phyloP scores from a whole-genome alignment of 2,329 filamentous ascomycete species.

The Aspergillus japonicus region DNA sequence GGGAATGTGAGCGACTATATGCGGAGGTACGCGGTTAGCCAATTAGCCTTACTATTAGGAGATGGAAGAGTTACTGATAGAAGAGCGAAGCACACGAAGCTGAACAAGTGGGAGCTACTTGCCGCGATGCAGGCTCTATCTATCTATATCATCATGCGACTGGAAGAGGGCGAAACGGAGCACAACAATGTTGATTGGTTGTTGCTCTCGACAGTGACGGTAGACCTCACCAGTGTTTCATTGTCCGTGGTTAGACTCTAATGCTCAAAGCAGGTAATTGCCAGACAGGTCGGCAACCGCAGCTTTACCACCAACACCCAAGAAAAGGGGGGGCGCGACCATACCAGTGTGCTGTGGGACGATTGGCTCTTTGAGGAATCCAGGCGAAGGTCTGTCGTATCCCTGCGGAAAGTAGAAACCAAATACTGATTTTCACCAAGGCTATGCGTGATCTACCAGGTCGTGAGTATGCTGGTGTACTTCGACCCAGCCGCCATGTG shows the following conservation, averaged over 20 bases:
- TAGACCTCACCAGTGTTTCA: too few species aligned
- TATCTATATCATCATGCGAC: too few species aligned
- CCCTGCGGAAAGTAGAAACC: background rate
- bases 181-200: too few species aligned
- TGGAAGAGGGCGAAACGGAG: too few species aligned
- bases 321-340: background rate
- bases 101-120: too few species aligned
- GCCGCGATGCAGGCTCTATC: too few species aligned
- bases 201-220: too few species aligned
- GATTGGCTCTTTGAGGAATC: background rate
- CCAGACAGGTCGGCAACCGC: background rate
- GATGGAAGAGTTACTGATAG: too few species aligned
- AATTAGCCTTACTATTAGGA: too few species aligned
- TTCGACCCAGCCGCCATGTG: slow-evolving; percentile 44
- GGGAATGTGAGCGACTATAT: slow-evolving; percentile 44
- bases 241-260: background rate
- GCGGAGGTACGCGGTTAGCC: slow-evolving; percentile 32
- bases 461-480: slow-evolving; percentile 46
- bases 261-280: background rate
- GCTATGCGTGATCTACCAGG: slow-evolving; percentile 41
- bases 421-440: slow-evolving; percentile 20
- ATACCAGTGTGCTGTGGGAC: background rate
- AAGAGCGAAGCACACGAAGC: too few species aligned
- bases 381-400: background rate
- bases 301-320: background rate